A percentile compares a stretch with the other conserved stretches of the same genome.
These are phyloP conservation scores for Globisporangium radiosum DNA, from an alignment of 352 stramenopile genomes.

Conservation along the genomic window DNA sequence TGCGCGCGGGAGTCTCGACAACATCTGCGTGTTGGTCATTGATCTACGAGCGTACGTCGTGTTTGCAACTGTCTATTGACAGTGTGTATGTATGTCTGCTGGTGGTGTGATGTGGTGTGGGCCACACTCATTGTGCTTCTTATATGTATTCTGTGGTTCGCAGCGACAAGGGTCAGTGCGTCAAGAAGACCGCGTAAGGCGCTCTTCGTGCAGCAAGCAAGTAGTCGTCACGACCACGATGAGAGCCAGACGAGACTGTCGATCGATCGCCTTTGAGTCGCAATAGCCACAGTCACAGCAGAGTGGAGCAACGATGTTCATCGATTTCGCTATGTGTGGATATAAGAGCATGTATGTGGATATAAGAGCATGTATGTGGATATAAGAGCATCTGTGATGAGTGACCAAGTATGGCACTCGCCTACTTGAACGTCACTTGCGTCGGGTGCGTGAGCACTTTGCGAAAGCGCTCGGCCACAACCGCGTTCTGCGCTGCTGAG, in stretches of 20 bases:
- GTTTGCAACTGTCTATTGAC: background rate
- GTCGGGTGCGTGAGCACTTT: constrained; percentile 54
- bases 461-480: constrained; percentile 45
- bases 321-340: no score
- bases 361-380: no score
- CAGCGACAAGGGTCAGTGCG: constrained; percentile 50
- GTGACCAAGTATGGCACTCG: no score
- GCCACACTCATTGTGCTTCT: no score
- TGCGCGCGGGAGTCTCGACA: constrained; percentile 79
- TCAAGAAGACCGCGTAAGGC: constrained; percentile 26
- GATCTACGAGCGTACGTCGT: constrained; percentile 68
- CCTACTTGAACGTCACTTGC: constrained; percentile 46
- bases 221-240: background rate
- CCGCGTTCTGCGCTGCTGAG: constrained; percentile 31
- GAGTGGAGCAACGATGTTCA: no score
- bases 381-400: background rate
- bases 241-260: no score
- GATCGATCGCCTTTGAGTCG: no score
- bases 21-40: constrained; percentile 90
- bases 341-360: no score
- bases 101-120: background rate
- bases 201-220: background rate
- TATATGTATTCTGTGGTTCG: background rate
- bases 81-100: background rate
- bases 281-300: no score